Base-by-base conservation (phyloP, 768 basidiomycete genomes). In the Tricholoma flavovirens region DNA sequence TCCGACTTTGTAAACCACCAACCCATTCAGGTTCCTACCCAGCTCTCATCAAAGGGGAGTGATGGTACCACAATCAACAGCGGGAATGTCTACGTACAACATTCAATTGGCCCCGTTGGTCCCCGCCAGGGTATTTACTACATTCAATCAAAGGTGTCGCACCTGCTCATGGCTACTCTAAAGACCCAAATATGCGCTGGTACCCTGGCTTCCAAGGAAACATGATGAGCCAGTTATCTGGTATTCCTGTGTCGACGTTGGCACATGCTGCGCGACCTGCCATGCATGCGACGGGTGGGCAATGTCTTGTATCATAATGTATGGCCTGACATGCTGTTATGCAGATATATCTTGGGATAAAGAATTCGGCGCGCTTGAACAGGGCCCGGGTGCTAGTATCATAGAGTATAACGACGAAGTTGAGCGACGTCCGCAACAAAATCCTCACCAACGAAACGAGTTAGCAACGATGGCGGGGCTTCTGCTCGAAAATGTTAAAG, bases 401-500 rank as follows among this genome's bases (percentile, higher is more conserved):
- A 51, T 45, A 2, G 64, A 71, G 36, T 64, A 70, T 49, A 15
- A 55, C 1, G 62, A 66, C 56, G 64, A 66, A 60, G 54, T 57
- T 11, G 60, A 67, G 15, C 59, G 61, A 48, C 45, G 49, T 9
- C 35, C 56, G 5, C 60, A 62, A 1, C 64, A 63, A 45, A 58
- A 29, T 45, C 64, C 62, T 7, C 62, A 42, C 15, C 82, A 84
- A 15, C 73, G 71, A 2, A 90, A 93, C 61, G 86, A 90, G 46
- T 83, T 96, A 46, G 87, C 93, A 2, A 80, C 82, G 26, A 87
- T 90, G 7, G 93, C 93, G 10, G 90, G 83, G 8, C 73, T 84
- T 42, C 79, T 96, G 36, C 73, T 96, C 54, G 83, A 90, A 40
- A 78, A 86, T n/a, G 81, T 95, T 46, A 76, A 81, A 64, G 71